A percentile compares a stretch with the other conserved stretches of the same genome.
Evolutionary conservation across 2,329 filamentous ascomycete species (phyloP).

Genomic region (Hypoxylon sp.): DNA sequence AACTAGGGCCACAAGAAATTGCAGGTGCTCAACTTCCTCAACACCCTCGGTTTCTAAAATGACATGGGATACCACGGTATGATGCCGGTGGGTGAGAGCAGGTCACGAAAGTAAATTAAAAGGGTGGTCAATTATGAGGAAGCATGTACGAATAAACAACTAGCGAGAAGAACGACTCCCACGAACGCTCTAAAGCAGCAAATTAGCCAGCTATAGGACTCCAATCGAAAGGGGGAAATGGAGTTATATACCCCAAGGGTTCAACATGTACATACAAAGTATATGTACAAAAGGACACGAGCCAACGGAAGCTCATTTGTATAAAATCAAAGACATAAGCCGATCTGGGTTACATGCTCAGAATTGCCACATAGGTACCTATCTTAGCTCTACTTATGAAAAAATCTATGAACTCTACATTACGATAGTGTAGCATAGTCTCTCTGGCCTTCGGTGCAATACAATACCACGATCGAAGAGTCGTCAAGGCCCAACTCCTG

Average conservation of each 20-base stretch:
- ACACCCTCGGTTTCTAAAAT: conserved; percentile 48
- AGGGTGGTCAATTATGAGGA: neutral
- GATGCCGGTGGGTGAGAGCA: neutral
- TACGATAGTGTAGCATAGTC: conserved; percentile 63
- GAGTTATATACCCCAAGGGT: conserved; percentile 16
- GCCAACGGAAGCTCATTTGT: conserved; percentile 37
- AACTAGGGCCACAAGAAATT: conserved; percentile 46
- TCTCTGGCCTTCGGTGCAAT: conserved; percentile 75
- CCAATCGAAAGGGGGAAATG: conserved; percentile 14
- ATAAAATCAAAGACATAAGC: conserved; percentile 37
- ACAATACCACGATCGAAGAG: conserved; percentile 73
- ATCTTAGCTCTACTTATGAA: neutral
- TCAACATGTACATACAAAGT: conserved; percentile 18
- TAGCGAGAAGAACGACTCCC: neutral
- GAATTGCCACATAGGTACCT: neutral
- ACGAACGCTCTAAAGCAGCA: conserved; percentile 2
- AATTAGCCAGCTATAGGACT: conserved; percentile 7
- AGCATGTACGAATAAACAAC: conserved; percentile 13
- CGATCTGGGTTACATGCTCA: neutral
- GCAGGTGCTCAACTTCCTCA: conserved; percentile 47
- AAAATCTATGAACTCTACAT: neutral
- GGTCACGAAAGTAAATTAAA: neutral
- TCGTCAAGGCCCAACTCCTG: conserved; percentile 57
- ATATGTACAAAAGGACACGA: conserved; percentile 30
- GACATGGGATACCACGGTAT: neutral